Percentiles rank a stretch among this genome's conserved stretches.
Conservation (phyloP, 371 early-diverging fungal species). For the Sporodiniella umbellata region DNA sequence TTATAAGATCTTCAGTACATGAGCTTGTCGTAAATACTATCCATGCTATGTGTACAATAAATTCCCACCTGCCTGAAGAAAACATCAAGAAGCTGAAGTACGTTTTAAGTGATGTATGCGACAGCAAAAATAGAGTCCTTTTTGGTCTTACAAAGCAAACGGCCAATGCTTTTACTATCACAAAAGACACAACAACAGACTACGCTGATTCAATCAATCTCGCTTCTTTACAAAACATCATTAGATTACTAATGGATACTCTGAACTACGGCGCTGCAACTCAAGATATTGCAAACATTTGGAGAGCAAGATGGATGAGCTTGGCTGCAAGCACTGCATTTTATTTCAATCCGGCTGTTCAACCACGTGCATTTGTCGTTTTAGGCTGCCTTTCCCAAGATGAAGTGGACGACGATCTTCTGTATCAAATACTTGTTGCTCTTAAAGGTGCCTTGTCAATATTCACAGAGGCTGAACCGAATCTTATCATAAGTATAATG, state of each 20-base stretch:
- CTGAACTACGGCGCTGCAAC: constrained; percentile 74
- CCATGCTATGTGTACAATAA: constrained; percentile 76
- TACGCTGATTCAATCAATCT: constrained; percentile 67
- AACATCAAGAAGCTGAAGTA: constrained; percentile 57
- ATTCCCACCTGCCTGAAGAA: constrained; percentile 55
- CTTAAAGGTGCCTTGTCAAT: constrained; percentile 80
- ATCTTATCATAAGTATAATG: constrained; percentile 77
- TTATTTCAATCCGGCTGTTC: constrained; percentile 88
- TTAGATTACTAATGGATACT: constrained; percentile 75
- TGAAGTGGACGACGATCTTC: constrained; percentile 82
- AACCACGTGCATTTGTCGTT: constrained; percentile 91
- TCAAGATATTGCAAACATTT: constrained; percentile 69
- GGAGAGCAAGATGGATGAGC: constrained; percentile 91
- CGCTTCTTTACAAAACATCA: constrained; percentile 74
- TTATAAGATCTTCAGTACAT: constrained; percentile 83
- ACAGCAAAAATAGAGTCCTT: constrained; percentile 71
- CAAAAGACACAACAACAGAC: constrained; percentile 63
- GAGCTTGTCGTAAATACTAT: constrained; percentile 91
- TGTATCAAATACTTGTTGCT: constrained; percentile 87
- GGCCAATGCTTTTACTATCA: constrained; percentile 71
- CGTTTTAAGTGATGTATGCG: constrained; percentile 69
- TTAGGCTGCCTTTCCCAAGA: constrained; percentile 88
- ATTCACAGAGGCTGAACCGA: constrained; percentile 77
- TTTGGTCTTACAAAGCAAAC: constrained; percentile 78
- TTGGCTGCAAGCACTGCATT: constrained; percentile 90